phyloP scores from a whole-genome alignment of 371 early-diverging fungal genomes.

The Circinella minor region DNA sequence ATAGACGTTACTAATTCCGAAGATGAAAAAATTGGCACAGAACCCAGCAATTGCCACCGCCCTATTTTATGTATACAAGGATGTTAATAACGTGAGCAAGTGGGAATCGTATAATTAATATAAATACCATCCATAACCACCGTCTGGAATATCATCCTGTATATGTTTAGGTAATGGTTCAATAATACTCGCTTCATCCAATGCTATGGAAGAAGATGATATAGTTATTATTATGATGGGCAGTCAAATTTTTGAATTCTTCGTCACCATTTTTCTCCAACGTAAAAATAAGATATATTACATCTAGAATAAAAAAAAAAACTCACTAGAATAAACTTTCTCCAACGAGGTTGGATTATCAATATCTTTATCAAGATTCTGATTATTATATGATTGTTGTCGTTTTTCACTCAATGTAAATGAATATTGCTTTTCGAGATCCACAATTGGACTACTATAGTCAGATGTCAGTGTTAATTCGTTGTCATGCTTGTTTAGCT shows the following conservation, averaged over 20 bases:
- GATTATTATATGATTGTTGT: neutral
- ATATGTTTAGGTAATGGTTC: constrained; percentile 30
- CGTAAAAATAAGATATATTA: no score
- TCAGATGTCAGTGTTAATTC: neutral
- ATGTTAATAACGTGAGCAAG: neutral
- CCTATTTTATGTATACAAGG: constrained; percentile 23
- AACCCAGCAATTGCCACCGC: constrained; percentile 41
- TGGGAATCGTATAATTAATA: neutral
- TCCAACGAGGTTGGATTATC: neutral
- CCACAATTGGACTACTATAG: neutral
- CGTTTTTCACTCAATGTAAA: neutral
- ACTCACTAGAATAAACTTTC: neutral
- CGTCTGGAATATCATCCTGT: constrained; percentile 36
- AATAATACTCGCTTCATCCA: constrained; percentile 40
- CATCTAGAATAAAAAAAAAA: no score
- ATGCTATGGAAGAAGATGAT: constrained; percentile 14
- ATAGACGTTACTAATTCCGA: constrained; percentile 44
- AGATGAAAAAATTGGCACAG: constrained; percentile 41
- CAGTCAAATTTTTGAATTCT: neutral
- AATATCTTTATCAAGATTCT: neutral
- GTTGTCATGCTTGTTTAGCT: neutral
- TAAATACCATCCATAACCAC: constrained; percentile 47
- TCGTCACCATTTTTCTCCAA: neutral
- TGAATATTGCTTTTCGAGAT: neutral
- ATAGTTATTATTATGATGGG: no score